Base-by-base conservation (phyloP, 495 filamentous ascomycete species). In the Achaetomiella virescens region DNA sequence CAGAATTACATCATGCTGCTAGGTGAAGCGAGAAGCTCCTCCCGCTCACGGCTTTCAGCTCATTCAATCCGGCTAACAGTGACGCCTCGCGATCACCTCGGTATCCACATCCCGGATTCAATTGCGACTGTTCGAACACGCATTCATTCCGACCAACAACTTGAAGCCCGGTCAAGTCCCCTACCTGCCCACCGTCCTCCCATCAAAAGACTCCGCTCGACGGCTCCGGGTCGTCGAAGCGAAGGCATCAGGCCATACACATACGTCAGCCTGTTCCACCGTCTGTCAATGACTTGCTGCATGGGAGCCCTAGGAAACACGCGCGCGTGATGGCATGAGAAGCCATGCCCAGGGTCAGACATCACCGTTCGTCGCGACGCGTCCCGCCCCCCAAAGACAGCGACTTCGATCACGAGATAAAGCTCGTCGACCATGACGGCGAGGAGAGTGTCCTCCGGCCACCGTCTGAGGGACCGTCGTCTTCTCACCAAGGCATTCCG, bases 341-440 rank as follows among this genome's bases (percentile, higher is more conserved):
- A 70, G 68, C 61, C 54, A 76, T 77, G 75, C 70, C 68, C 61
- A 72, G 60, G 50, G 70, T 72, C 61, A 72, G 60, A 60, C 69
- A 69, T 58, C 72, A 67, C 57, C 66, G 62, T 35, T 73, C 69
- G 22, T 76, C 73, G 54, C 78, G 78, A 61, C 78, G 78, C 63
- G 73, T 67, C 14, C 62, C 70, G 52, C 66, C 70, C 25, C 71
- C 77, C 45, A 72, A 73, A 61, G 77, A 80, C 58, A 73, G 68
- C 59, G 77, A 84, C 60, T 81, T 80, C 60, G 83, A 85, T 52
- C 81, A 83, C 65, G 77, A 81, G 65, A 87, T 87, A 58, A 66
- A 53, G 40, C 76, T 87, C 17, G 69, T 82, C 55, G 79, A 85
- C 65, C 72, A 73, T 52, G 65, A 63, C 29, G 60, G 44, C n/a